phyloP scores from a whole-genome alignment of 768 basidiomycete genomes.

The Podaxis sp. region DNA sequence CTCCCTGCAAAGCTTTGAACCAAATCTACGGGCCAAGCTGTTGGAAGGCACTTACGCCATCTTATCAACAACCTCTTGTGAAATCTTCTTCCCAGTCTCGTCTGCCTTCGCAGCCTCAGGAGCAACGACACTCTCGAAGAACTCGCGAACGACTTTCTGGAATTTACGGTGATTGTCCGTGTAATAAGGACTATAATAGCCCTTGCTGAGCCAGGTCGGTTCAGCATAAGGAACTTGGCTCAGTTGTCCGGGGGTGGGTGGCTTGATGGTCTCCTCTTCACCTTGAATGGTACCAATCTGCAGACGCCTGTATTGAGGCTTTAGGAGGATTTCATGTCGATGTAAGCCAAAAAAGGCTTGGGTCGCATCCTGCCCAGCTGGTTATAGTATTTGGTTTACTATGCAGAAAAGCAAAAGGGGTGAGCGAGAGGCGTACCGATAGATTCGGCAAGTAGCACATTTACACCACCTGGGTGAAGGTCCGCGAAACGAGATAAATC shows the following conservation, averaged over 20 bases:
- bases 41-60: slow-evolving; percentile 56
- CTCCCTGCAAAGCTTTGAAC: slow-evolving; percentile 42
- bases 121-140: slow-evolving; percentile 71
- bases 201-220: slow-evolving; percentile 30
- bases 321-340: slow-evolving; percentile 29
- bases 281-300: slow-evolving; percentile 30
- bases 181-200: slow-evolving; percentile 33
- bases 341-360: slow-evolving; percentile 32
- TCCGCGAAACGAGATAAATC: slow-evolving; percentile 78
- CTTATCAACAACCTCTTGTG: slow-evolving; percentile 81
- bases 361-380: slow-evolving; percentile 64
- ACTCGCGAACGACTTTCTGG: slow-evolving; percentile 72
- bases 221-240: slow-evolving; percentile 33
- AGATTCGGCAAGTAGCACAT: slow-evolving; percentile 62
- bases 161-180: slow-evolving; percentile 61
- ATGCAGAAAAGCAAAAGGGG: neutral
- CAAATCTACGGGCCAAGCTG: neutral
- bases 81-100: slow-evolving; percentile 83
- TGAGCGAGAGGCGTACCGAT: slow-evolving; percentile 48
- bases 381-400: neutral
- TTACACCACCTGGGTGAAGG: slow-evolving; percentile 82
- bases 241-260: slow-evolving; percentile 26
- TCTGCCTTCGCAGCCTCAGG: slow-evolving; percentile 80
- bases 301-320: slow-evolving; percentile 30
- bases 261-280: slow-evolving; percentile 27